These are phyloP conservation scores for Cladophialophora exuberans DNA, from an alignment of 2,329 filamentous ascomycete species.

Conservation along the genomic window DNA sequence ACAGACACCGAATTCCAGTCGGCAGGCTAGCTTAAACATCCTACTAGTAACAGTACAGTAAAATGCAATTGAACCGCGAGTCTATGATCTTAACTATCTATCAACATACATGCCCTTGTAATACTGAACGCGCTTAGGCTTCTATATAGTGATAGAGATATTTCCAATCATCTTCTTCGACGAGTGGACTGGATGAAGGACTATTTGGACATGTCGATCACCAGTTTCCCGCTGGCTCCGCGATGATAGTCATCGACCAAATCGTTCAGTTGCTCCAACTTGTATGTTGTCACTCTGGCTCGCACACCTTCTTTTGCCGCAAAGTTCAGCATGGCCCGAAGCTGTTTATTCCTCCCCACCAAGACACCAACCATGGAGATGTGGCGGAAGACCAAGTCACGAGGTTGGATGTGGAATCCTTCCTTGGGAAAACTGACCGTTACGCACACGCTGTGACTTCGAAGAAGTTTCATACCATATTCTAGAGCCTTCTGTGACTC, in stretches of 20 bases:
- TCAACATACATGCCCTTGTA: too few relatives aligned
- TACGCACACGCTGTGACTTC: constrained; percentile 37
- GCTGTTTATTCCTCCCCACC: constrained; percentile 50
- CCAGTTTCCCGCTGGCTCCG: constrained; percentile 27
- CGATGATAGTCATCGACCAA: constrained; percentile 27
- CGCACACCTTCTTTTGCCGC: constrained; percentile 14
- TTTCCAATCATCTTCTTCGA: too few relatives aligned
- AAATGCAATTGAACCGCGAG: too few relatives aligned
- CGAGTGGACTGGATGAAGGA: too few relatives aligned
- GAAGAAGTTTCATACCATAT: constrained; percentile 36
- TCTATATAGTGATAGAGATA: too few relatives aligned
- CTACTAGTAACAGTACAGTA: too few relatives aligned
- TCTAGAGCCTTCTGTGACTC: constrained; percentile 43
- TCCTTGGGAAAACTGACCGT: constrained; percentile 37
- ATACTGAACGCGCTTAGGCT: too few relatives aligned
- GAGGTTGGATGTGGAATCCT: neutral
- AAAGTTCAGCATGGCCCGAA: constrained; percentile 70
- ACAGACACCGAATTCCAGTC: too few relatives aligned
- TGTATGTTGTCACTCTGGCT: constrained; percentile 17
- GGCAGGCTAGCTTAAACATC: too few relatives aligned
- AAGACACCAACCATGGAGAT: constrained; percentile 54
- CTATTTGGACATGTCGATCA: constrained; percentile 14
- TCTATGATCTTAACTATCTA: too few relatives aligned
- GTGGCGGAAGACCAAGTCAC: constrained; percentile 37
- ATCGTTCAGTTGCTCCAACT: constrained; percentile 25